phyloP scores from a whole-genome alignment of 2,329 filamentous ascomycete species.

The Beauveria caledonica region DNA sequence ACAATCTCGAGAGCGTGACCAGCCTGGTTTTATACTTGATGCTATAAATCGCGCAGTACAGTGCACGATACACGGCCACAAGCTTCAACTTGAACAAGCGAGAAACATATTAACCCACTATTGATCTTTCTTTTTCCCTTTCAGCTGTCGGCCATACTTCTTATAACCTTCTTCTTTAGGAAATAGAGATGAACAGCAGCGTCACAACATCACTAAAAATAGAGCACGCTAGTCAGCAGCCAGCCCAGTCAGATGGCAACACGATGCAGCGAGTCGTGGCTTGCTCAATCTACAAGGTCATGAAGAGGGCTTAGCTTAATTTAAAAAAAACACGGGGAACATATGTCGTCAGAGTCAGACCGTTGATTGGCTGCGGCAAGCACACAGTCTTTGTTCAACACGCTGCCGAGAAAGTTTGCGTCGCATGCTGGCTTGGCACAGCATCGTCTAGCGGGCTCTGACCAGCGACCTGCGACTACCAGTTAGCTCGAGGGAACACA shows the following conservation, averaged over 20 bases:
- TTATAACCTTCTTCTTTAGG: constrained; percentile 2
- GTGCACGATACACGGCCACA: not conserved
- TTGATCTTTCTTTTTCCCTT: not conserved
- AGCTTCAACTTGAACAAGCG: not conserved
- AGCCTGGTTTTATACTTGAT: not conserved
- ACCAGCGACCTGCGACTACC: not conserved
- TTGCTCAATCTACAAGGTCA: not conserved
- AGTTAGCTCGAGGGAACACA: not conserved
- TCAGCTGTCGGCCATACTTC: not conserved
- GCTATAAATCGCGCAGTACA: not conserved
- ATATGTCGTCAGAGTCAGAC: not conserved
- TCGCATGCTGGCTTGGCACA: not conserved
- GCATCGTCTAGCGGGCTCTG: not conserved
- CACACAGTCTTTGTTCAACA: not conserved
- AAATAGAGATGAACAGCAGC: not conserved
- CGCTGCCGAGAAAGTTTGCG: not conserved
- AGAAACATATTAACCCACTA: not conserved
- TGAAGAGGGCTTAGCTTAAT: not conserved
- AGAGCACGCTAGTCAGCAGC: not conserved
- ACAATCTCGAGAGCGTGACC: not conserved
- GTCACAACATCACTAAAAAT: not conserved
- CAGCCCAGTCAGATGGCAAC: not conserved
- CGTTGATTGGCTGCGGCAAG: not conserved
- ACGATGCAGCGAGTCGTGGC: not conserved
- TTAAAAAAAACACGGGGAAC: not conserved